phyloP scores from a whole-genome alignment of 345 rosid species.

The Pugionium dolabratum region DNA sequence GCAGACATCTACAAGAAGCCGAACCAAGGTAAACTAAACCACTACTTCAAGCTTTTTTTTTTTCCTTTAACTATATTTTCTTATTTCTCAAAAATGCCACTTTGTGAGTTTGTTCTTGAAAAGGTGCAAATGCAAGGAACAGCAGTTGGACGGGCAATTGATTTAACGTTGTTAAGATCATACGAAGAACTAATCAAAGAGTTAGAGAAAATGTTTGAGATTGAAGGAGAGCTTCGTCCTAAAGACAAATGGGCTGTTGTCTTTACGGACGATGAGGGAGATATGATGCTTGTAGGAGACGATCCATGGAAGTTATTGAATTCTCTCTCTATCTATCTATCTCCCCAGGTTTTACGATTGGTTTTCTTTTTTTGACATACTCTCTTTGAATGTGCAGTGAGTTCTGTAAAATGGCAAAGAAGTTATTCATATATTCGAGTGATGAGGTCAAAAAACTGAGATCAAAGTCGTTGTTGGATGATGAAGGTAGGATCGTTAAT shows the following conservation, averaged over 20 bases:
- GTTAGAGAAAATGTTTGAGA: constrained; percentile 73
- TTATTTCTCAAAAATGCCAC: neutral
- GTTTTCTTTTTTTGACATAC: neutral
- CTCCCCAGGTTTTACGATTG: neutral
- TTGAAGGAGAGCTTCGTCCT: constrained; percentile 55
- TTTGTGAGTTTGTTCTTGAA: constrained; percentile 16
- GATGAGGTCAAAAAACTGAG: constrained; percentile 64
- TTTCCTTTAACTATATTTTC: too few species aligned
- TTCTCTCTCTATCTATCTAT: constrained; percentile 17
- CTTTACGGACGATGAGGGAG: constrained; percentile 76
- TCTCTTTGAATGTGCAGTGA: constrained; percentile 48
- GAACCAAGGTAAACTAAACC: constrained; percentile 58
- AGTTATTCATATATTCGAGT: constrained; percentile 56
- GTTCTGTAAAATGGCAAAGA: constrained; percentile 73
- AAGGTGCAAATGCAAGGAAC: constrained; percentile 85
- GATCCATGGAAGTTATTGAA: constrained; percentile 68
- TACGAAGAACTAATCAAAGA: constrained; percentile 54
- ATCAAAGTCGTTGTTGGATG: constrained; percentile 44
- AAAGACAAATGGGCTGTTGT: constrained; percentile 62
- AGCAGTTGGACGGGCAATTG: constrained; percentile 73
- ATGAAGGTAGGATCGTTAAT: constrained; percentile 42
- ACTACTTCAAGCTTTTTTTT: neutral
- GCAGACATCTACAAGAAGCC: constrained; percentile 51
- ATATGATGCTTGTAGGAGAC: constrained; percentile 74
- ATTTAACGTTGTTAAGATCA: constrained; percentile 55